Evolutionary conservation across 805 yeast genomes (phyloP).

Genomic region (Blastobotrys mokoenaii): DNA sequence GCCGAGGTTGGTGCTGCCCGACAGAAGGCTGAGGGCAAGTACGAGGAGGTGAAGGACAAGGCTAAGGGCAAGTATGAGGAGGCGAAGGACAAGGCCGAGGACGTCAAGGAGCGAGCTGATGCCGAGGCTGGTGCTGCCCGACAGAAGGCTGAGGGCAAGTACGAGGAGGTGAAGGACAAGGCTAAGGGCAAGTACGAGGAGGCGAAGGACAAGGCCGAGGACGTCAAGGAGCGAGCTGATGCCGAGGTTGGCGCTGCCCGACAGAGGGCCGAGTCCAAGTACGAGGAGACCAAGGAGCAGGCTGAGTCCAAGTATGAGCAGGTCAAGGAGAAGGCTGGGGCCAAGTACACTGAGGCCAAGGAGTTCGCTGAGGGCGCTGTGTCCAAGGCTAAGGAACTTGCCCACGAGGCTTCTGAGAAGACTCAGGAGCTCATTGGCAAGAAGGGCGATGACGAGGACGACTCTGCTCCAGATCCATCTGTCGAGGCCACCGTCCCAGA

Average conservation of each 20-base stretch:
- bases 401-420: not conserved
- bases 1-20: not conserved
- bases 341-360: not conserved
- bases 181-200: conserved; percentile 1
- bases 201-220: conserved; percentile 3
- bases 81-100: conserved; percentile 3
- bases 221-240: not conserved
- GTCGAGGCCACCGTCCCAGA: conserved; percentile 1
- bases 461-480: conserved; percentile 1
- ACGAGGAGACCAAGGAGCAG: conserved; percentile 1
- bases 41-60: conserved; percentile 3
- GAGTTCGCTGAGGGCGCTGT: not conserved
- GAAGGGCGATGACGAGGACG: not conserved
- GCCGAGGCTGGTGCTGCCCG: not conserved
- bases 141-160: not conserved
- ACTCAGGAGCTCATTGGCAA: not conserved
- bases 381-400: not conserved
- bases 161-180: conserved; percentile 3
- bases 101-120: not conserved
- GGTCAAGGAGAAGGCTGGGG: conserved; percentile 7
- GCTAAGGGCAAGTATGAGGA: conserved; percentile 1
- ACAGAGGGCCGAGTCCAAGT: not conserved
- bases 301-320: not conserved
- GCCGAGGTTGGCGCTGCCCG: not conserved
- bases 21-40: not conserved